A percentile compares a stretch with the other conserved stretches of the same genome.
phyloP scores from a whole-genome alignment of 805 yeast species.

The Wickerhamomyces chambardii region DNA sequence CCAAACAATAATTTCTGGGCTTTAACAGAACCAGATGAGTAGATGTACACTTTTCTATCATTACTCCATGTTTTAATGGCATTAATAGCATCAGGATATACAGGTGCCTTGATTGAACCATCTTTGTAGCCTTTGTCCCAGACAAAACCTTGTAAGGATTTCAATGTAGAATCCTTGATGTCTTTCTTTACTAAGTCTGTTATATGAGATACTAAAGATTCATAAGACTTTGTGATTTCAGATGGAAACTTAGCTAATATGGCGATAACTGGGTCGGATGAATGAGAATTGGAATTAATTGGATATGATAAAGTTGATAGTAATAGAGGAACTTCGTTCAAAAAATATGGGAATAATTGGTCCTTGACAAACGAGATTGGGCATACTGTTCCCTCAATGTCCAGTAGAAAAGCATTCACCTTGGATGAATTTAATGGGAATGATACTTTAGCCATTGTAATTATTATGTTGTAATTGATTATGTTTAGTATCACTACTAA shows the following conservation, averaged over 20 bases:
- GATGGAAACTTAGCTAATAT: constrained; percentile 13
- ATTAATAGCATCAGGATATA: constrained; percentile 63
- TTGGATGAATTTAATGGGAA: background rate
- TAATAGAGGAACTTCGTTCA: constrained; percentile 34
- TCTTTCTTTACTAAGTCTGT: constrained; percentile 51
- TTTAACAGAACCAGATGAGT: constrained; percentile 82
- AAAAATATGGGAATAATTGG: constrained; percentile 67
- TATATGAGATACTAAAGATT: constrained; percentile 37
- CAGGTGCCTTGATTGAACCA: constrained; percentile 73
- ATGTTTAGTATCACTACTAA: too few relatives aligned
- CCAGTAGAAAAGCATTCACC: constrained; percentile 40
- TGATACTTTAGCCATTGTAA: background rate
- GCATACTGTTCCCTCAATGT: constrained; percentile 91
- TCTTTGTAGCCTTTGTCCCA: constrained; percentile 75
- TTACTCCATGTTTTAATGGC: constrained; percentile 36
- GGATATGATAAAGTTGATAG: constrained; percentile 20
- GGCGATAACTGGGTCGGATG: constrained; percentile 15
- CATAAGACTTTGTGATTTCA: constrained; percentile 15
- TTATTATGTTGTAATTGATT: background rate
- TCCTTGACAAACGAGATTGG: constrained; percentile 87
- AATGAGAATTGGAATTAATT: constrained; percentile 7
- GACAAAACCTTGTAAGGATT: constrained; percentile 72
- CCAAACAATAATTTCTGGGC: constrained; percentile 79
- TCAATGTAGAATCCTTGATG: constrained; percentile 68
- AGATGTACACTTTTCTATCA: constrained; percentile 45